Conservation (phyloP, 164 flowering plant species). For the Buxus sempervirens region DNA sequence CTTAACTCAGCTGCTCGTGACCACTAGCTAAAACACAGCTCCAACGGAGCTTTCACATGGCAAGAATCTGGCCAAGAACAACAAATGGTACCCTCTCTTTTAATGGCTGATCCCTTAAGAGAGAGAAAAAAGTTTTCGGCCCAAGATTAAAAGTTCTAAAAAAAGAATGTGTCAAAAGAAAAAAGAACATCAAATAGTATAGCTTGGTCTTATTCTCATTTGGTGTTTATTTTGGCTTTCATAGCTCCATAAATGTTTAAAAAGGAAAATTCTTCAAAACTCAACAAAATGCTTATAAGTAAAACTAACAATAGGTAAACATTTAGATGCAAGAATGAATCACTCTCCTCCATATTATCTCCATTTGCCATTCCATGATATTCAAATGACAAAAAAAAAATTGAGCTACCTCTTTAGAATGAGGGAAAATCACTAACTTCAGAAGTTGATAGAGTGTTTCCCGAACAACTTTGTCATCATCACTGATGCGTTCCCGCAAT, state of each 20-base stretch:
- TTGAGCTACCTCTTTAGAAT: conserved; percentile 56
- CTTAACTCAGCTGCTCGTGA: too few species aligned
- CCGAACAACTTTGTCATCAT: conserved; percentile 74
- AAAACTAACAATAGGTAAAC: background rate
- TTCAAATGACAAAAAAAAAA: background rate
- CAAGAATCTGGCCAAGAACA: background rate
- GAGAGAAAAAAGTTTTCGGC: too few species aligned
- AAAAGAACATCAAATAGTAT: too few species aligned
- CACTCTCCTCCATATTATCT: background rate
- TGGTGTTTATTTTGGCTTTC: background rate
- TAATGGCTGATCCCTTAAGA: background rate
- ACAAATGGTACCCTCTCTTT: too few species aligned
- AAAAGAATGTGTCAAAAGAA: background rate
- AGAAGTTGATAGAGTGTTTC: conserved; percentile 71
- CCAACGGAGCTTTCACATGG: too few species aligned
- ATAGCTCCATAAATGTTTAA: background rate
- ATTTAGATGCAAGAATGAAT: background rate
- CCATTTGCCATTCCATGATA: background rate
- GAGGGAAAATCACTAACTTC: conserved; percentile 62
- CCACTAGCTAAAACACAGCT: too few species aligned
- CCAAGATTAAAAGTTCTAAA: background rate
- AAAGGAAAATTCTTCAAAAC: background rate
- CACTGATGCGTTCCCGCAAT: conserved; percentile 81
- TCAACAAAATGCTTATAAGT: background rate
- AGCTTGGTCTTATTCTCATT: background rate